phyloP scores from a whole-genome alignment of 108 stramenopile genomes.

The Cyclotella distinguenda region DNA sequence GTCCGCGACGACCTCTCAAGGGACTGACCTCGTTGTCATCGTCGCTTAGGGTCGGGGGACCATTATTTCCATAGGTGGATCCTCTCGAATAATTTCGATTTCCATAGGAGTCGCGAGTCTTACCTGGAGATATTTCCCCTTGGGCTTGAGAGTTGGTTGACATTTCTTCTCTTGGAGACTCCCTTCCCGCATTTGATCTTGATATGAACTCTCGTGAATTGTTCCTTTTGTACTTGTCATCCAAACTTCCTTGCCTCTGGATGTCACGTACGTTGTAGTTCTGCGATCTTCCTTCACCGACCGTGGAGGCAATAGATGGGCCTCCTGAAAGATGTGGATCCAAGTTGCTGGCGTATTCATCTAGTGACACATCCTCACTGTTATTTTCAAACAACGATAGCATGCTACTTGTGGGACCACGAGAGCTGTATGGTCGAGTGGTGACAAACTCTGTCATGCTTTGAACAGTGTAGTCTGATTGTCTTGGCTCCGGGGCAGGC shows the following conservation, averaged over 20 bases:
- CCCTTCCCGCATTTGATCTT: background rate
- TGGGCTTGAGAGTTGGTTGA: background rate
- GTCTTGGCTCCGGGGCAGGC: background rate
- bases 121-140: background rate
- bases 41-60: conserved; percentile 13
- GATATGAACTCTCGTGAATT: background rate
- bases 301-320: too few species aligned
- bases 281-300: too few species aligned
- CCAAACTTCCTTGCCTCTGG: too few species aligned
- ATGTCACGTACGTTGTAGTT: too few species aligned
- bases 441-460: conserved; percentile 1
- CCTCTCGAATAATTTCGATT: background rate
- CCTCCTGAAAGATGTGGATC: too few species aligned
- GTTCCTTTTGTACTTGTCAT: too few species aligned
- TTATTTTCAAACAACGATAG: background rate
- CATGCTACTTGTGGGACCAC: background rate
- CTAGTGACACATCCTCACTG: background rate
- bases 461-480: background rate
- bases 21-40: background rate
- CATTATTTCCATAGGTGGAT: conserved; percentile 2
- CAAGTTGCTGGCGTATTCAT: too few species aligned
- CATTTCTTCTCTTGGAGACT: background rate
- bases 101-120: background rate
- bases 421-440: background rate
- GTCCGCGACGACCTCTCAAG: too few species aligned